phyloP scores from a whole-genome alignment of 2,329 filamentous ascomycete species.

The Atkinsonella hypoxylon region DNA sequence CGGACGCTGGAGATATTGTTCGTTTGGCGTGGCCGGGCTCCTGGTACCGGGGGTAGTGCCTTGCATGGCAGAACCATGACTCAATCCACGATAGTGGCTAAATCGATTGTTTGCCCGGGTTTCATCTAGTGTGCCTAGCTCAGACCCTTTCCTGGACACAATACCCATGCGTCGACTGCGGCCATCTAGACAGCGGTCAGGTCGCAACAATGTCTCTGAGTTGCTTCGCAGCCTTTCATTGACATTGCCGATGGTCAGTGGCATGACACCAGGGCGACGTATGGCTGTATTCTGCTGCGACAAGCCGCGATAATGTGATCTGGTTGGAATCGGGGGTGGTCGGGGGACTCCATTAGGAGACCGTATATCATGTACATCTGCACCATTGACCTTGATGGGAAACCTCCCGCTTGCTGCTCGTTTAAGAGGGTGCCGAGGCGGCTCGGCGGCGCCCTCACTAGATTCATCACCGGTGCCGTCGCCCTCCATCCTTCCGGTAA shows the following conservation, averaged over 20 bases:
- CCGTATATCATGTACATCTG: slow-evolving; percentile 53
- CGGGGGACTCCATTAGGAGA: slow-evolving; percentile 52
- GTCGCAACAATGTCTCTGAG: slow-evolving; percentile 46
- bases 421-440: slow-evolving; percentile 57
- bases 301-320: slow-evolving; percentile 65
- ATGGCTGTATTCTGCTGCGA: slow-evolving; percentile 55
- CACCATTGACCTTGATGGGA: slow-evolving; percentile 60
- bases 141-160: slow-evolving; percentile 45
- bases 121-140: slow-evolving; percentile 52
- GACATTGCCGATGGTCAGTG: slow-evolving; percentile 53
- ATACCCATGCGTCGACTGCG: slow-evolving; percentile 53
- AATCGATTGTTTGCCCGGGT: slow-evolving; percentile 50
- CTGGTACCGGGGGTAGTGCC: slow-evolving; percentile 30
- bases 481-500: slow-evolving; percentile 39
- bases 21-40: slow-evolving; percentile 49
- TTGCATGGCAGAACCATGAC: slow-evolving; percentile 58
- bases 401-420: slow-evolving; percentile 53
- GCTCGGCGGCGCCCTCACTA: slow-evolving; percentile 62
- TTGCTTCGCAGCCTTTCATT: slow-evolving; percentile 58
- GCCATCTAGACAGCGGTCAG: slow-evolving; percentile 36
- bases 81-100: slow-evolving; percentile 54
- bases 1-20: slow-evolving; percentile 43
- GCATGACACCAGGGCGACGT: slow-evolving; percentile 63
- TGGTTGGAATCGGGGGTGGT: slow-evolving; percentile 63
- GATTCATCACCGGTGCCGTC: slow-evolving; percentile 48